Base-by-base conservation (phyloP, 768 basidiomycete genomes). In the Boletus patriciae region DNA sequence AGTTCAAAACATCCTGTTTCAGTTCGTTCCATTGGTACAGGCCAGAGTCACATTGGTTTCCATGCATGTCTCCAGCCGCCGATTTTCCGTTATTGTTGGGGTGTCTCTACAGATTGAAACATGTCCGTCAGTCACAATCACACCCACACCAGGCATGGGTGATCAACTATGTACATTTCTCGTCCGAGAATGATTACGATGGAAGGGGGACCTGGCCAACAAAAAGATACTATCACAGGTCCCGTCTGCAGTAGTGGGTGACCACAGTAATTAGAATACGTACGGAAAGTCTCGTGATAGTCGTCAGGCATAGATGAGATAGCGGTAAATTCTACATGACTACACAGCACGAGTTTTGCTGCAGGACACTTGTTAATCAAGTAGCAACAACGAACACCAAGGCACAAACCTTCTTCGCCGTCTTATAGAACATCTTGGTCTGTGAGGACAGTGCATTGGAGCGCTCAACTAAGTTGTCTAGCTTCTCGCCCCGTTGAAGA, bases 391-490 rank as follows among this genome's bases (percentile, higher is more conserved):
- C 29, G 15, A 6, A 44, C 15, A 25, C 11, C 19, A 19, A 48
- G 19, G 12, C 4, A 66, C 81, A 50, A 53, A 94, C 95, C 89
- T 95, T 96, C 89, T 98, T 98, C 3, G 96, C 94, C 9, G 95
- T 97, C 88, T 98, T 97, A 80, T 98, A 98, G 72, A 99, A 99
- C 88, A 92, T 90, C 85, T 98, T 98, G 76, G 86, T 92, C 76
- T 94, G 92, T 16, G 84, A 77, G 38, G 93, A 92, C 53, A 98
- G 74, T 34, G 88, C 87, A 68, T 91, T 87, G 54, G 94, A 97
- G 38, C 95, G 84, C 66, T 98, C 95, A 13, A 98, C 96, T 10
- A 98, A 78, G 71, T 92, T 92, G 73, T 98, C 94, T 44, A 99
- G 80, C 76, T 93, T 94, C 82, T 98, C 96, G 43, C 97, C 97